A percentile compares a stretch with the other conserved stretches of the same genome.
These are phyloP conservation scores for Komagataella pseudopastoris DNA, from an alignment of 805 yeast species.

Conservation along the genomic window DNA sequence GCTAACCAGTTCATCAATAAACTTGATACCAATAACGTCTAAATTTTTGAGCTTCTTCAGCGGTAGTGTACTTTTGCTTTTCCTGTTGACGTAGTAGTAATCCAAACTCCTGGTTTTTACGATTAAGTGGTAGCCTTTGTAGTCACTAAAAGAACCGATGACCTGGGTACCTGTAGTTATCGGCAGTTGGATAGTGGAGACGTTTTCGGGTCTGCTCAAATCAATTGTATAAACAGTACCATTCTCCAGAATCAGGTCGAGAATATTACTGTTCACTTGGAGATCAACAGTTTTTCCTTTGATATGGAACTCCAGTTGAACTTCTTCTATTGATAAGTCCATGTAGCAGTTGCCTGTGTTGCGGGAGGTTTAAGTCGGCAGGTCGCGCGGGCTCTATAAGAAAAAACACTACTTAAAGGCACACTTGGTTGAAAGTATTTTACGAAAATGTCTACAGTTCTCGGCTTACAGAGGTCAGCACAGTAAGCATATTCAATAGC, in stretches of 20 bases:
- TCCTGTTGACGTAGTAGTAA: slow-evolving; percentile 31
- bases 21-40: slow-evolving; percentile 27
- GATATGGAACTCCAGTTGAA: slow-evolving; percentile 19
- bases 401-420: too few species aligned
- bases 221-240: slow-evolving; percentile 53
- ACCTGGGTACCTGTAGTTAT: slow-evolving; percentile 9
- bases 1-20: slow-evolving; percentile 14
- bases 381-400: not conserved
- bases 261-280: slow-evolving; percentile 39
- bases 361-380: not conserved
- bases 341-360: not conserved
- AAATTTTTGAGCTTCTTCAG: slow-evolving; percentile 33
- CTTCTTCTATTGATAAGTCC: slow-evolving; percentile 15
- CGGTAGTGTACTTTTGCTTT: slow-evolving; percentile 23
- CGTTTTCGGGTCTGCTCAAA: slow-evolving; percentile 48
- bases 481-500: too few species aligned
- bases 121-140: slow-evolving; percentile 36
- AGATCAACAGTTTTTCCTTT: slow-evolving; percentile 27
- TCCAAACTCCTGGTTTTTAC: slow-evolving; percentile 32
- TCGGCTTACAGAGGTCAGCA: too few species aligned
- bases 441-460: too few species aligned
- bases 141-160: slow-evolving; percentile 29
- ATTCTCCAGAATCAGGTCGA: slow-evolving; percentile 37
- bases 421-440: too few species aligned
- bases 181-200: slow-evolving; percentile 15